Percentiles rank a stretch among this genome's conserved stretches.
These are phyloP conservation scores for Oryza glumipatula DNA, from an alignment of 176 grass and related monocot species.

Conservation along the genomic window DNA sequence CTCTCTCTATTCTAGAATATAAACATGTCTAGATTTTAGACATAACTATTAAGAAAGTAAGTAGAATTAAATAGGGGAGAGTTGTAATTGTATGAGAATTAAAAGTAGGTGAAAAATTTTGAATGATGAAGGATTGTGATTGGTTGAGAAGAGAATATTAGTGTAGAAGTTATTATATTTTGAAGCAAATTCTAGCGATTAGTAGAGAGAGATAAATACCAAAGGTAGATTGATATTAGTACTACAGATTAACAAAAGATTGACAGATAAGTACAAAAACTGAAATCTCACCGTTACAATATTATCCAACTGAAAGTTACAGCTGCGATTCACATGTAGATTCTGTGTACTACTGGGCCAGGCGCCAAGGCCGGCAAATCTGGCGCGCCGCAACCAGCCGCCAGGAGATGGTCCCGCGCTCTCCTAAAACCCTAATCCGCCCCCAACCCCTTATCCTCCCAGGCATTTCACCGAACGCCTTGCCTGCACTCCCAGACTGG, in stretches of 20 bases:
- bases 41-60: too few species aligned
- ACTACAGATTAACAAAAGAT: not conserved
- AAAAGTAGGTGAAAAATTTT: too few species aligned
- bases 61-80: too few species aligned
- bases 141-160: too few species aligned
- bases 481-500: not conserved
- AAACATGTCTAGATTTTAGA: too few species aligned
- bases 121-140: too few species aligned
- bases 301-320: not conserved
- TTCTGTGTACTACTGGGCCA: not conserved
- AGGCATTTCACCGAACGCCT: not conserved
- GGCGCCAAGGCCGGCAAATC: not conserved
- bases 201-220: too few species aligned
- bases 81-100: too few species aligned
- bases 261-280: not conserved
- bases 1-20: too few species aligned
- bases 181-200: too few species aligned
- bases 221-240: too few species aligned
- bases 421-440: constrained; percentile 30
- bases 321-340: not conserved
- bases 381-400: not conserved
- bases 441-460: not conserved
- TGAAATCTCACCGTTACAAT: not conserved
- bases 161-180: too few species aligned
- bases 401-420: not conserved